Evolutionary conservation across 257 asterid species (phyloP).

Genomic region (Nyctanthes arbortristis): DNA sequence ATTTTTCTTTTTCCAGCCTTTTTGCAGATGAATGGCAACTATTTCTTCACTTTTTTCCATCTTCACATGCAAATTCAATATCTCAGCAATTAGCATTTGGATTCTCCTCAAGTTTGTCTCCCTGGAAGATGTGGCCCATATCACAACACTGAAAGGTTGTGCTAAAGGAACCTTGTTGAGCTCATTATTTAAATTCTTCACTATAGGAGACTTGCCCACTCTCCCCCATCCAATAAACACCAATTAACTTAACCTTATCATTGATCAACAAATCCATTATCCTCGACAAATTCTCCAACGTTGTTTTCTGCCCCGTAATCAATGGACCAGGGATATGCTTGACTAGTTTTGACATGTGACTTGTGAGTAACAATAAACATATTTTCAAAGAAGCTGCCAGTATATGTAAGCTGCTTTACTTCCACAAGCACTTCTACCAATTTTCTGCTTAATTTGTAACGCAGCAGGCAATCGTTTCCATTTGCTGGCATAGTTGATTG

Average conservation of each 20-base stretch:
- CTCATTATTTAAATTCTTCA: slow-evolving; percentile 22
- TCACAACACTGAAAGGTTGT: slow-evolving; percentile 2
- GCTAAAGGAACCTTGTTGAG: neutral
- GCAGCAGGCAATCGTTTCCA: neutral
- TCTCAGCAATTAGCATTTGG: slow-evolving; percentile 3
- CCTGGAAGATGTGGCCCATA: slow-evolving; percentile 12
- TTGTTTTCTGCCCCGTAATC: slow-evolving; percentile 8
- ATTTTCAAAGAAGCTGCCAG: slow-evolving; percentile 6
- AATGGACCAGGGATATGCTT: slow-evolving; percentile 21
- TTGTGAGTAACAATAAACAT: neutral
- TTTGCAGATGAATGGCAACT: neutral
- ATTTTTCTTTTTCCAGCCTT: slow-evolving; percentile 6
- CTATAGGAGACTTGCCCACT: slow-evolving; percentile 22
- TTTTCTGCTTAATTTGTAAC: neutral
- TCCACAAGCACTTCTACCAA: neutral
- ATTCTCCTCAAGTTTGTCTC: neutral
- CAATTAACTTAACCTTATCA: slow-evolving; percentile 2
- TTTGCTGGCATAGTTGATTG: neutral
- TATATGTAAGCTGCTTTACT: slow-evolving; percentile 2
- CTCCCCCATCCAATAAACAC: slow-evolving; percentile 27
- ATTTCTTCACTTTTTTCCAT: neutral
- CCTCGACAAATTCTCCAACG: slow-evolving; percentile 1
- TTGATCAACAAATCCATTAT: slow-evolving; percentile 10
- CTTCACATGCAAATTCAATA: slow-evolving; percentile 1
- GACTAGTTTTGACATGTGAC: neutral